These are phyloP conservation scores for Glebionis coronaria DNA, from an alignment of 129 eudicot genomes.

Conservation along the genomic window DNA sequence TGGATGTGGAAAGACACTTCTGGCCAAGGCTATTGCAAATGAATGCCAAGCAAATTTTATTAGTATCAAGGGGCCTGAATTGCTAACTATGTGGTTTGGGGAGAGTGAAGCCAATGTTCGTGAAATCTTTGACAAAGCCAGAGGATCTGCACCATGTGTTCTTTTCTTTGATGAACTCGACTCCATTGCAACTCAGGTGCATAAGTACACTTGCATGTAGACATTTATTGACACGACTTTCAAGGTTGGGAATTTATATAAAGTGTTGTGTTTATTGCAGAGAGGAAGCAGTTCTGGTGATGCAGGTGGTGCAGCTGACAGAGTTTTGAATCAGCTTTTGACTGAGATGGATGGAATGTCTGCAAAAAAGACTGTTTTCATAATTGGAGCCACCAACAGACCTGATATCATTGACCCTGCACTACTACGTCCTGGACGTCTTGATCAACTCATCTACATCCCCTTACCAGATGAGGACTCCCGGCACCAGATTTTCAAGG, in stretches of 20 bases:
- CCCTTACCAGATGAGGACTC: conserved; percentile 34
- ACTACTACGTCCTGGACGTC: conserved; percentile 63
- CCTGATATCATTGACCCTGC: conserved; percentile 52
- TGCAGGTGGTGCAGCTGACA: conserved; percentile 62
- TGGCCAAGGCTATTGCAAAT: conserved; percentile 14
- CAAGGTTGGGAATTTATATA: not conserved
- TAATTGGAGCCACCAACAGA: conserved; percentile 49
- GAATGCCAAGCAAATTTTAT: conserved; percentile 13
- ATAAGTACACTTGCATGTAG: too few species aligned
- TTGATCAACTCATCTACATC: conserved; percentile 40
- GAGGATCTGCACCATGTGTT: conserved; percentile 14
- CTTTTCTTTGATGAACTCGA: conserved; percentile 11
- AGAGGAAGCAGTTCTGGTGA: conserved; percentile 56
- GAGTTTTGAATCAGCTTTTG: conserved; percentile 59
- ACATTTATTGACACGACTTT: too few species aligned
- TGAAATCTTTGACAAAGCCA: conserved; percentile 8
- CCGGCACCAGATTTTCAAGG: conserved; percentile 23
- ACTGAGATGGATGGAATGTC: conserved; percentile 49
- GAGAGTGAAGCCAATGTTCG: conserved; percentile 16
- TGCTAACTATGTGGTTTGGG: conserved; percentile 14
- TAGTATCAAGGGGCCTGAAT: conserved; percentile 10
- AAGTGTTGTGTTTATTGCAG: conserved; percentile 20
- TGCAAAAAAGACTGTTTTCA: conserved; percentile 63
- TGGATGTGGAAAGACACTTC: conserved; percentile 16
- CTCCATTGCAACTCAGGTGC: conserved; percentile 13